Base-by-base conservation (phyloP, 768 basidiomycete species). In the Russula lepida region DNA sequence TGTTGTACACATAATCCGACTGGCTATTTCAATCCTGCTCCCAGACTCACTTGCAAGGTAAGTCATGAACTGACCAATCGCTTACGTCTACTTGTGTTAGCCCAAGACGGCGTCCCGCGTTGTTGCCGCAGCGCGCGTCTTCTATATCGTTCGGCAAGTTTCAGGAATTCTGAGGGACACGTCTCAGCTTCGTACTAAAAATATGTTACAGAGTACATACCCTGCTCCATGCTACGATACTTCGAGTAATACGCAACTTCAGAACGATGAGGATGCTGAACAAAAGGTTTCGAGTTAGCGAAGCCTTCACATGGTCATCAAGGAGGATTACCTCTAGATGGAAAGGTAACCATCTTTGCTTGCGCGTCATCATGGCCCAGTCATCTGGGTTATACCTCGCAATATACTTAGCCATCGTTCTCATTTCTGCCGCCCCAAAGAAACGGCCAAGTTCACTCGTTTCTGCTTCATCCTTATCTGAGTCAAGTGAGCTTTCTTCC, bases 341-440 rank as follows among this genome's bases (percentile, higher is more conserved):
- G 65, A 83, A 86, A 19, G 76, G 70, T 1, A 75, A 74, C 84
- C 85, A 89, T 68, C 78, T 77, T 35, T 84, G 81, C 58, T 72
- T 78, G 0, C 60, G 59, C 19, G 71, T 66, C 63, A 75, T 69
- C 27, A 70, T 70, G 27, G 75, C 69, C 75, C 83, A 88, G 53
- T 79, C 68, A 3, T 74, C 71, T 55, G 74, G 75, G 27, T 25
- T 39, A 28, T 58, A 19, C 52, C 44, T 49, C 27, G 81, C 80
- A 37, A 86, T 79, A 71, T 85, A 79, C 64, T 78, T 81, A 15
- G 85, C 84, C 53, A 83, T 74, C 50, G 79, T 75, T 62, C 83
- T 80, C 58, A 80, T 71, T 68, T 89, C 87, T n/a, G 83, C 83
- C n/a, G 78, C 75, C 27, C 78, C 81, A 63, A 83, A 84, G 4